Base-by-base conservation (phyloP, 2,329 filamentous ascomycete species). In the Emmonsia crescens region DNA sequence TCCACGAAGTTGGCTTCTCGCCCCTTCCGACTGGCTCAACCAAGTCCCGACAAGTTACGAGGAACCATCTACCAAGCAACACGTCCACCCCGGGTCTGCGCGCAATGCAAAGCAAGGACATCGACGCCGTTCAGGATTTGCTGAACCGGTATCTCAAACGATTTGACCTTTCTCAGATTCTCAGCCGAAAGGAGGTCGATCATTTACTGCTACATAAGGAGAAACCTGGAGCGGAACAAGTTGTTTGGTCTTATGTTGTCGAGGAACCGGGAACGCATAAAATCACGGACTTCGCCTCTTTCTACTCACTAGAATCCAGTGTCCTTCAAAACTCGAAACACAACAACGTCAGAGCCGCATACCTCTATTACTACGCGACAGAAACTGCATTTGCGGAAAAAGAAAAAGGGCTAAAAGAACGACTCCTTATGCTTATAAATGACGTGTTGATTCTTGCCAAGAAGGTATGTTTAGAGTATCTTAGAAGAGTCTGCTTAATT, bases 211-310 rank as follows among this genome's bases (percentile, higher is more conserved):
- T 94, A 62, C 84, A 92, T 68, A 86, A 88, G 65, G 84, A 85
- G 68, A 74, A 77, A 42, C 76, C 82, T 19, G 78, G 79, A 27
- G 82, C 82, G 55, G 89, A 96, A 70, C 89, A 92, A 74, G 91
- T 96, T 9, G 86, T 97, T 16, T 99, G 91, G 89, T 86, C 87
- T 2, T 97, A 95, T 67, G 93, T 99, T 10, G 90, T 96, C 16
- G 93, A 92, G 72, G 83, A 88, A 60, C 76, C 81, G 0, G 68
- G 84, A 55, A 85, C 87, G 58, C 83, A 89, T 64, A 91, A 91
- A 69, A 89, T 99, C 71, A 96, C 91, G 44, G 94, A 99, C 76
- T 96, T 96, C 78, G 88, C 96, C 78, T 96, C 91, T 44, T 99
- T 97, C 78, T 99, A 97, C 80, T 87, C 86, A 71, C 87, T 99